phyloP scores from a whole-genome alignment of 2,329 filamentous ascomycete species.

The Verticillium klebahnii region DNA sequence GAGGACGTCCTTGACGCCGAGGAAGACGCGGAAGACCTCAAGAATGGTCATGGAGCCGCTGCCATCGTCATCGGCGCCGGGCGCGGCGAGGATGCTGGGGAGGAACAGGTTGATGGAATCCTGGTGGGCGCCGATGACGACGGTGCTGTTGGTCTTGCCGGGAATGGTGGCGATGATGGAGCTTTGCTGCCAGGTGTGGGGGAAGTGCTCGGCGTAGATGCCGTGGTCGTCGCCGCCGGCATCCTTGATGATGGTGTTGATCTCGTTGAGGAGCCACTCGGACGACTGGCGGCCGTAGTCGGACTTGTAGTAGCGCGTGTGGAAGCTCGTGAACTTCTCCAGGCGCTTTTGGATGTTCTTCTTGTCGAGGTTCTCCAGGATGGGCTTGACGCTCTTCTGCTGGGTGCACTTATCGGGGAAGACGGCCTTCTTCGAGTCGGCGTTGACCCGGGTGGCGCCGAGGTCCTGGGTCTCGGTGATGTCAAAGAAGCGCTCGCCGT shows the following conservation, averaged over 20 bases:
- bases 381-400: constrained; percentile 60
- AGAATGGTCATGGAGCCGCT: constrained; percentile 92
- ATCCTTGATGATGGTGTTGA: constrained; percentile 65
- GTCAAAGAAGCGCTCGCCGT: constrained; percentile 88
- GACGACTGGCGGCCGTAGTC: constrained; percentile 78
- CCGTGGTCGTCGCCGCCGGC: constrained; percentile 64
- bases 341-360: constrained; percentile 73
- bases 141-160: constrained; percentile 75
- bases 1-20: constrained; percentile 66
- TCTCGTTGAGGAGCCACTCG: constrained; percentile 76
- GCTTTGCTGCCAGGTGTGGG: constrained; percentile 83
- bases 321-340: constrained; percentile 72
- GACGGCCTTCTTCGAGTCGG: constrained; percentile 36
- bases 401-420: constrained; percentile 65
- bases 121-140: constrained; percentile 88
- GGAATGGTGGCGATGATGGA: constrained; percentile 90
- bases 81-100: constrained; percentile 76
- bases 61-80: constrained; percentile 93
- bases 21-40: constrained; percentile 78
- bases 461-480: constrained; percentile 73
- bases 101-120: constrained; percentile 94
- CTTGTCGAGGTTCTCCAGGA: constrained; percentile 69
- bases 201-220: constrained; percentile 68
- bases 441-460: constrained; percentile 38
- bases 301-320: constrained; percentile 79